phyloP scores from a whole-genome alignment of 768 basidiomycete species.

The Tricholoma furcatifolium region DNA sequence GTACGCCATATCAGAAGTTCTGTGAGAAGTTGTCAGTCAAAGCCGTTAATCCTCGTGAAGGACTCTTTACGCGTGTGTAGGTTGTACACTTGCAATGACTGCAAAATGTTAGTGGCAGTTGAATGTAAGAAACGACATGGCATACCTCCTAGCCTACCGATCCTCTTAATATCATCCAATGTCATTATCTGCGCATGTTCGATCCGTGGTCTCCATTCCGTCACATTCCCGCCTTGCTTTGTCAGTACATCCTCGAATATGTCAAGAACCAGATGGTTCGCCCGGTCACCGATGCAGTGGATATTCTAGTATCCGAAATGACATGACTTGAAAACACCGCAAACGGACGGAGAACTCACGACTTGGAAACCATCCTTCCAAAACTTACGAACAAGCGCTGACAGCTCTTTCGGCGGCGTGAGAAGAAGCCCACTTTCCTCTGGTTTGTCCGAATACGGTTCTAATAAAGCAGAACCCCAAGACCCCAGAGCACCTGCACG shows the following conservation, averaged over 20 bases:
- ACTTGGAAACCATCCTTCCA: slow-evolving; percentile 82
- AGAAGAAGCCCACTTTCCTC: slow-evolving; percentile 70
- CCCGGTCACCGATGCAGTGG: slow-evolving; percentile 87
- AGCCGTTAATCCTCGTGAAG: background rate
- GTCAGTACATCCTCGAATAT: slow-evolving; percentile 70
- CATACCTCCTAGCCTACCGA: slow-evolving; percentile 73
- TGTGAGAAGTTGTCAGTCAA: slow-evolving; percentile 24
- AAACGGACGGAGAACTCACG: slow-evolving; percentile 42
- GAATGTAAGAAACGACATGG: background rate
- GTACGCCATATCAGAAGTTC: slow-evolving; percentile 91
- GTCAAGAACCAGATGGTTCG: slow-evolving; percentile 80
- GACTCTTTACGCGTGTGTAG: slow-evolving; percentile 76
- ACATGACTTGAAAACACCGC: background rate
- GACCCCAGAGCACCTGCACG: slow-evolving; percentile 79
- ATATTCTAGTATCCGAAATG: slow-evolving; percentile 57
- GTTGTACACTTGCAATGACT: slow-evolving; percentile 93
- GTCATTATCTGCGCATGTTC: slow-evolving; percentile 94
- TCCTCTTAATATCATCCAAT: slow-evolving; percentile 62
- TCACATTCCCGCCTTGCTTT: slow-evolving; percentile 33
- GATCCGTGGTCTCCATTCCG: slow-evolving; percentile 69
- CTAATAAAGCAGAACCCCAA: slow-evolving; percentile 86
- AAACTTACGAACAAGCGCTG: slow-evolving; percentile 55
- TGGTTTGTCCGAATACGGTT: slow-evolving; percentile 83
- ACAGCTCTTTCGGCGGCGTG: slow-evolving; percentile 50
- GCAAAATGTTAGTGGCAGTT: background rate